Evolutionary conservation across 768 basidiomycete genomes (phyloP).

Genomic region (Holtermannia corniformis): DNA sequence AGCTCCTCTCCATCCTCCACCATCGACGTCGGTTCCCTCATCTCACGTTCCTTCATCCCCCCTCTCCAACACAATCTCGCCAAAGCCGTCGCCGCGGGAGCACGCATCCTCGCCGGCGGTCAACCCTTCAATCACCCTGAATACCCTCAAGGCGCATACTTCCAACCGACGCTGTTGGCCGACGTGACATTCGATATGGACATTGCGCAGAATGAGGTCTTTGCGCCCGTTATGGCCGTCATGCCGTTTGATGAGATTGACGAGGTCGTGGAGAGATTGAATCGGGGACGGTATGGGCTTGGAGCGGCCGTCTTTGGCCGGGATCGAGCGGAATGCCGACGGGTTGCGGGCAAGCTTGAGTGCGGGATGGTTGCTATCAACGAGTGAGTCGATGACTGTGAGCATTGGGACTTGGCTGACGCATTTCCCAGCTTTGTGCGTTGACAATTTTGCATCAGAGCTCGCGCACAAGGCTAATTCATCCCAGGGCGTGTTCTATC

Average conservation of each 20-base stretch:
- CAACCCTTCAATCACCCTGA: conserved; percentile 56
- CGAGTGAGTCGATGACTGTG: conserved; percentile 57
- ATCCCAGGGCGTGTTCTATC: conserved; percentile 36
- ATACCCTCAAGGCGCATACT: conserved; percentile 66
- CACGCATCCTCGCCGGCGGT: conserved; percentile 57
- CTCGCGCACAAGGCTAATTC: conserved; percentile 47
- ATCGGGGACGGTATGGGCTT: conserved; percentile 76
- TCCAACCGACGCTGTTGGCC: conserved; percentile 76
- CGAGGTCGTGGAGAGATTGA: conserved; percentile 79
- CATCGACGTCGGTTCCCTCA: conserved; percentile 80
- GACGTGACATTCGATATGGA: conserved; percentile 61
- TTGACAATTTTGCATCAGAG: conserved; percentile 8
- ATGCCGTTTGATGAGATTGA: conserved; percentile 75
- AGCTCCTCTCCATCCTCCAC: conserved; percentile 41
- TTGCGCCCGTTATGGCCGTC: conserved; percentile 82
- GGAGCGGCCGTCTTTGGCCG: conserved; percentile 93
- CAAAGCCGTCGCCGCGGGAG: conserved; percentile 61
- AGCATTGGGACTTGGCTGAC: conserved; percentile 55
- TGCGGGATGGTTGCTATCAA: conserved; percentile 98
- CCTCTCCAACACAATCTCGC: conserved; percentile 60
- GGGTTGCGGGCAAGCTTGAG: conserved; percentile 70
- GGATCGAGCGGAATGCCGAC: conserved; percentile 62
- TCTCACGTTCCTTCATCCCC: conserved; percentile 61
- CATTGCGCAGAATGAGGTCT: conserved; percentile 78
- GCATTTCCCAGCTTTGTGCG: not conserved